phyloP scores from a whole-genome alignment of 2,329 filamentous ascomycete species.

The Biscogniauxia mediterranea region DNA sequence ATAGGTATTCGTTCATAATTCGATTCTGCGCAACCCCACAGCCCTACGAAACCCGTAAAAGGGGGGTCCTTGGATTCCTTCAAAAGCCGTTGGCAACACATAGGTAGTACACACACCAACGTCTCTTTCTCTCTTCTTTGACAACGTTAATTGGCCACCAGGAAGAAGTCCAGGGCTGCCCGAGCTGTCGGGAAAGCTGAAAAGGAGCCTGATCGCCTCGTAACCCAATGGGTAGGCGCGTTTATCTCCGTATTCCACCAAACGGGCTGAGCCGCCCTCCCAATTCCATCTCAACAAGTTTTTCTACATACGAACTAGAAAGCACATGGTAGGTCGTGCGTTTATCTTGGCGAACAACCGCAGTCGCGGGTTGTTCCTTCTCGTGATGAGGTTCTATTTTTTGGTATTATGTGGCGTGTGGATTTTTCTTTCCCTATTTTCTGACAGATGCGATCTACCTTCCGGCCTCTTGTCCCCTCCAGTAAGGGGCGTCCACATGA shows the following conservation, averaged over 20 bases:
- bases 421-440: not conserved
- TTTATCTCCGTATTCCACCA: not conserved
- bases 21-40: too few relatives aligned
- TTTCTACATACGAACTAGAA: not conserved
- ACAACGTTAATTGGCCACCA: slow-evolving; percentile 5
- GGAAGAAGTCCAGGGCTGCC: slow-evolving; percentile 1
- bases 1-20: too few relatives aligned
- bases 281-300: too few relatives aligned
- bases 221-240: not conserved
- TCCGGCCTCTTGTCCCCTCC: too few relatives aligned
- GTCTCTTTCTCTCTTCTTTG: not conserved
- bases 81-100: not conserved
- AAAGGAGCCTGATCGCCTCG: not conserved
- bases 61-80: too few relatives aligned
- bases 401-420: not conserved
- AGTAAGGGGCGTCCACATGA: not conserved
- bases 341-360: not conserved
- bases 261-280: not conserved
- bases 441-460: not conserved
- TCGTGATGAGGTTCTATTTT: not conserved
- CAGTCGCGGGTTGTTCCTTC: not conserved
- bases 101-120: not conserved
- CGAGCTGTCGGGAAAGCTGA: slow-evolving; percentile 8
- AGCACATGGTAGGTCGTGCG: not conserved
- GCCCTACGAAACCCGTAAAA: too few relatives aligned